Evolutionary conservation across 106 monocot genomes (phyloP), one percentile per base, ranked within the genome.

Genomic region (Acorus calamus): DNA sequence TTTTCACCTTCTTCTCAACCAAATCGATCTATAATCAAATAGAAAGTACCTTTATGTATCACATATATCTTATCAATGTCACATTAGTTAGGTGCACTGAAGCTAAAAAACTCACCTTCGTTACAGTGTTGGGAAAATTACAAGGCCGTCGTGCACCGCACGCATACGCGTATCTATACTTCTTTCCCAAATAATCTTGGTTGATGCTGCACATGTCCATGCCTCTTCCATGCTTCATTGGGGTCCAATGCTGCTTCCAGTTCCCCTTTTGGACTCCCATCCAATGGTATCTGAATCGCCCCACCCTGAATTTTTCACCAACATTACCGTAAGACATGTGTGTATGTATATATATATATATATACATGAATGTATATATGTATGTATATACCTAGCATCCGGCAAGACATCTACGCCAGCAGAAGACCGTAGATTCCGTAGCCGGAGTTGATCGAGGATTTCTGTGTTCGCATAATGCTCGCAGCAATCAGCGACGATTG

Each of bases 161-260:
- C 8, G 91, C 96, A 55, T 96, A 96, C 1, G 78, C 85, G 51
- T 87, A 96, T 57, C 96, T 71, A 48, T 96, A 88, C 67, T 74
- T 74, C 72, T 81, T 87, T 10, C 96, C 87, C 42, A 85, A 49
- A 70, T 83, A 63, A 0, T 75, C 69, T 6, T 78, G 96, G 73
- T 96, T 96, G 57, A 96, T 83, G 63, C 80, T 87, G 78, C 87
- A 90, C 96, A 91, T 96, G 59, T 96, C 96, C 71, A 96, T 74
- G 7, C 91, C 91, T 44, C 72, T 67, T 2, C 96, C 96, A 46
- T 96, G 96, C 65, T 87, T 87, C 78, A 6, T 83, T 77, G 2
- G 96, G 91, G 66, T 96, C 80, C 59, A 96, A 60, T 2, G 91
- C 96, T 3, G 80, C 52, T 12, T 68, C 73, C 74, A 96, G 65